Percentiles rank a stretch among this genome's conserved stretches.
Evolutionary conservation across 2,329 filamentous ascomycete species (phyloP).

Genomic region (Diaporthe longicolla): DNA sequence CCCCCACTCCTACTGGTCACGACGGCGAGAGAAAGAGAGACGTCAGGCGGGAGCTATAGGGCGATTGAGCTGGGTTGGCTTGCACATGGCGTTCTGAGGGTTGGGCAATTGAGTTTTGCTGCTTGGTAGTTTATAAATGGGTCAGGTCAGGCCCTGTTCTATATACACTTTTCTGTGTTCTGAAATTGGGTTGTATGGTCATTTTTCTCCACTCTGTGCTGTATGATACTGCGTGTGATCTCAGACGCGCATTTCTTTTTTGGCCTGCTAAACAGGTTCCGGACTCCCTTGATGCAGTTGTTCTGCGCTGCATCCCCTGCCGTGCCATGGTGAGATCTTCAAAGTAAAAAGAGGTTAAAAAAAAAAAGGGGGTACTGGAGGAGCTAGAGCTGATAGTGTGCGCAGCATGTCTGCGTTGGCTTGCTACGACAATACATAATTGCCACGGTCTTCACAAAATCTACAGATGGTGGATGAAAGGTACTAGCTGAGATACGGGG

Average conservation of each 20-base stretch:
- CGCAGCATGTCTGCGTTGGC: not conserved
- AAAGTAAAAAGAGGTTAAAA: not conserved
- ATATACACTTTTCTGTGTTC: not conserved
- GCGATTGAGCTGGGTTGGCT: not conserved
- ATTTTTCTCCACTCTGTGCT: too few species aligned
- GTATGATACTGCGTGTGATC: too few species aligned
- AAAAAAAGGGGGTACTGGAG: not conserved
- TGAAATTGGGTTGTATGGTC: not conserved
- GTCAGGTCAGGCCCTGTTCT: not conserved
- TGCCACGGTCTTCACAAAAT: not conserved
- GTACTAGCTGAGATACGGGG: too few species aligned
- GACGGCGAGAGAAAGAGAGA: not conserved
- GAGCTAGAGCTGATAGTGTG: not conserved
- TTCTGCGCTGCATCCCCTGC: not conserved
- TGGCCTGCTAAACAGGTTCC: not conserved
- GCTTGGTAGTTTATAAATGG: not conserved
- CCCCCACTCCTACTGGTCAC: conserved; percentile 3
- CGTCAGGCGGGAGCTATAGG: not conserved
- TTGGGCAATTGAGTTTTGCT: not conserved
- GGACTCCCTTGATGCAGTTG: too few species aligned
- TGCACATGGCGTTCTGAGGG: conserved; percentile 24
- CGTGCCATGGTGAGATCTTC: not conserved
- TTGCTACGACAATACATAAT: not conserved
- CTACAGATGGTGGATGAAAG: too few species aligned
- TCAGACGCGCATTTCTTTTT: not conserved